Evolutionary conservation across 306 rosid genomes (phyloP), one percentile per base, ranked within the genome.

Genomic region (Glycyrrhiza uralensis): DNA sequence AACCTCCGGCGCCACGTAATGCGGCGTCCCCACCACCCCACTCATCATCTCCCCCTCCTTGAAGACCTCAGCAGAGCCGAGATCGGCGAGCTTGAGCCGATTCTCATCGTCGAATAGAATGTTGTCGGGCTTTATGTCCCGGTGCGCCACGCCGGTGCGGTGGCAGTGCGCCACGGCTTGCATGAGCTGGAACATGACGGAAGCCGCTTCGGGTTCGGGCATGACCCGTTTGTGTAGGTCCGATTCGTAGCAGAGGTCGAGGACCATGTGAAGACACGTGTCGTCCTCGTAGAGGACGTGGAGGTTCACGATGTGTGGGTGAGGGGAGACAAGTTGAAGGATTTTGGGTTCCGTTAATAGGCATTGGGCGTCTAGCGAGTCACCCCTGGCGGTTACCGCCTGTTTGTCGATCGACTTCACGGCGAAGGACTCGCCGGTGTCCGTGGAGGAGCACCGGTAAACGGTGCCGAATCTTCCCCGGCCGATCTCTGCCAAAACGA

Each of bases 1-100:
- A 0, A 90, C 87, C 77, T 90, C 96, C 9, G 93, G 91, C 33
- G 93, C 96, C 2, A 90, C 91, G 79, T 87, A 90, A 68, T 85
- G 78, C 18, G 93, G 91, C 7, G 93, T 90, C 22, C 93, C 91
- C 8, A 90, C 89, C 32, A 87, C 45, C 2, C 96, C 93, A 15
- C 64, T 85, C 91, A 87, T 82, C 52, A 5, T 29, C 39, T 76
- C 83, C 3, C 80, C 87, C 23, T 78, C 83, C 23, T 29, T 72
- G 44, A 86, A 83, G 2, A 44, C n/a, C 65, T 83, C 90, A 3
- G 92, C 94, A 7, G 96, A 90, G 46, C 96, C 94, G 6, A 86
- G 80, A 36, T 90, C 92, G 10, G 87, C 87, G 0, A 88, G 63
- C 36, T 52, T 78, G 20, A 90, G 74, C 51, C 80, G 45, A 19